Base-by-base conservation (phyloP, 345 rosid genomes). In the Populus alba region DNA sequence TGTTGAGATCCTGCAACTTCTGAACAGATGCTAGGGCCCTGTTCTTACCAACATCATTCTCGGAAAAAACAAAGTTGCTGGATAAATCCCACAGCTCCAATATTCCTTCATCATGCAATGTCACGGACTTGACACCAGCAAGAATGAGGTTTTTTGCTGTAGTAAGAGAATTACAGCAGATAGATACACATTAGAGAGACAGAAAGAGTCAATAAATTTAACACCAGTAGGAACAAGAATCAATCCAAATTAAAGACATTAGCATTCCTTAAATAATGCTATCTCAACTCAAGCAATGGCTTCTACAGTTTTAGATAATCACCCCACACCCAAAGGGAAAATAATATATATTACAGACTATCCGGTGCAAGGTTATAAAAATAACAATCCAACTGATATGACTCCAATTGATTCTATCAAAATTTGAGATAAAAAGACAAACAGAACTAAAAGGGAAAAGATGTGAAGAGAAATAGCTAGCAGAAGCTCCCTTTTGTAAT, bases 71-170 rank as follows among this genome's bases (percentile, higher is more conserved):
- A 77, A 97, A 97, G 83, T 92, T 92, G 83, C 98, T 85, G 5
- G 97, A 90, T 84, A 97, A 82, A 85, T 97, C 99, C 99, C 98
- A 97, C 72, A 90, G 81, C 86, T 94, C 97, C 45, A 94, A 95
- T 12, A 57, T 80, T 25, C 89, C 90, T 81, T 92, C 97, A 82
- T 97, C 99, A 66, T 97, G 99, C 88, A 97, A 81, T 16, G 98
- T 91, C 76, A 97, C 96, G 59, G 98, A 97, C 92, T 97, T 97
- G 67, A 94, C 99, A 71, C 99, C 99, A 71, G 98, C 98, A 66
- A 97, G 97, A 74, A 94, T 84, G 38, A 97, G 97, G 83, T 97
- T 97, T 88, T 97, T 97, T 13, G 99, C 99, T 97, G 91, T 85
- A 85, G 76, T 33, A 77, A 77, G 43, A 38, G 33, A 70, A 43